These are phyloP conservation scores for Solanum pennellii DNA, from an alignment of 257 asterid genomes.

Conservation along the genomic window DNA sequence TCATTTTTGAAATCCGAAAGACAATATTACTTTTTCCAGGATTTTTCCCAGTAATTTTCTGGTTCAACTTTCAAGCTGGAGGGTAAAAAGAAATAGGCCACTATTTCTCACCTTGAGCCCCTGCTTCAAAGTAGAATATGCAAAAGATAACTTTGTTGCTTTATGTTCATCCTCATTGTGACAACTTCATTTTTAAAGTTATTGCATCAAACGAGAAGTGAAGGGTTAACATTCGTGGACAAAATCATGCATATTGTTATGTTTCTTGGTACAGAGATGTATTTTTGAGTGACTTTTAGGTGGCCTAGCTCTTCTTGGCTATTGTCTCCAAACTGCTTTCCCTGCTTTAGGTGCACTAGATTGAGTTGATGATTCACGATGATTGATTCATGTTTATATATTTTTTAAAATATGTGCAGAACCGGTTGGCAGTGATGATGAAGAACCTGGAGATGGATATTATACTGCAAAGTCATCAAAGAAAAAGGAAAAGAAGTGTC, in stretches of 20 bases:
- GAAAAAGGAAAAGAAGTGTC: conserved; percentile 83
- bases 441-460: conserved; percentile 55
- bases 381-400: neutral
- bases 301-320: neutral
- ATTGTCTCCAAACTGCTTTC: neutral
- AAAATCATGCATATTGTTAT: neutral
- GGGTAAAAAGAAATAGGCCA: neutral
- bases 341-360: neutral
- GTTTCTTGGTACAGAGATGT: neutral
- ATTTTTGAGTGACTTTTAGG: neutral
- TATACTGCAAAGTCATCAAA: conserved; percentile 47
- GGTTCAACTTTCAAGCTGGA: neutral
- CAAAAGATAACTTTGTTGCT: neutral
- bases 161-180: neutral
- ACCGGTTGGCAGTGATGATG: conserved; percentile 64
- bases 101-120: neutral
- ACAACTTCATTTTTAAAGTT: neutral
- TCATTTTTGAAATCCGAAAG: neutral
- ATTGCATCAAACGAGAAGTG: neutral
- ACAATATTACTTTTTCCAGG: neutral
- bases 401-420: conserved; percentile 22
- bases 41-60: neutral
- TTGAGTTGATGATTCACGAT: neutral
- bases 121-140: neutral
- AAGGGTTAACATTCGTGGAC: neutral